Evolutionary conservation across 2,329 filamentous ascomycete species (phyloP).

Genomic region (Scedosporium boydii): DNA sequence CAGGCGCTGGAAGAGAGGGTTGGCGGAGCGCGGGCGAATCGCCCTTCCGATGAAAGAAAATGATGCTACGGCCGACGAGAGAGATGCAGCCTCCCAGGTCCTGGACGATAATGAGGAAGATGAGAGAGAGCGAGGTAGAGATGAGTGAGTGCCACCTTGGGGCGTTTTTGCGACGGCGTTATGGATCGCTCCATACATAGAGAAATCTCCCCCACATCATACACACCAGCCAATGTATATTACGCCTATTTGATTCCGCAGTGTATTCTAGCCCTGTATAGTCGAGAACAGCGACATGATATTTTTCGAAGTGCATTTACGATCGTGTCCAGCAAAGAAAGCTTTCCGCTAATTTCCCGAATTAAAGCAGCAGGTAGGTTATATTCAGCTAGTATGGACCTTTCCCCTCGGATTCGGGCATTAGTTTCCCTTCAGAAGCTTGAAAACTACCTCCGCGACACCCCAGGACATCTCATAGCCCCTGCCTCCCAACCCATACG

Average conservation of each 20-base stretch:
- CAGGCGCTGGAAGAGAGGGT: slow-evolving; percentile 40
- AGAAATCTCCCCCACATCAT: slow-evolving; percentile 2
- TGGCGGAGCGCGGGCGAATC: slow-evolving; percentile 36
- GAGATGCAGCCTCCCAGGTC: neutral
- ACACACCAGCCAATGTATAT: slow-evolving; percentile 1
- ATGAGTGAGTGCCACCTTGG: neutral
- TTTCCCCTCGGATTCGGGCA: neutral
- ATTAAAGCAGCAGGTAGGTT: neutral
- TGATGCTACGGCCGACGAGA: neutral
- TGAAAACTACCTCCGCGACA: slow-evolving; percentile 39
- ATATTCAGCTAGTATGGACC: neutral
- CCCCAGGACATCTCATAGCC: slow-evolving; percentile 54
- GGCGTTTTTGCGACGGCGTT: neutral
- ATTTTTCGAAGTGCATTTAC: no score
- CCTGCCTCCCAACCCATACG: slow-evolving; percentile 52
- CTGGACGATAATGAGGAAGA: neutral
- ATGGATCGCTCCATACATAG: slow-evolving; percentile 1
- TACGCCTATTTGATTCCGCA: neutral
- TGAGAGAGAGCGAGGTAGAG: neutral
- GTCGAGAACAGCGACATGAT: neutral
- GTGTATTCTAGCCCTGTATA: neutral
- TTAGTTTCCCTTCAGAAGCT: slow-evolving; percentile 20
- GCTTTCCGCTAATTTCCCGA: no score
- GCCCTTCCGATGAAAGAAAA: slow-evolving; percentile 5
- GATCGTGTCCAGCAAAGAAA: no score